Percentiles rank a stretch among this genome's conserved stretches.
phyloP scores from a whole-genome alignment of 306 rosid genomes.

The Quercus parvula region DNA sequence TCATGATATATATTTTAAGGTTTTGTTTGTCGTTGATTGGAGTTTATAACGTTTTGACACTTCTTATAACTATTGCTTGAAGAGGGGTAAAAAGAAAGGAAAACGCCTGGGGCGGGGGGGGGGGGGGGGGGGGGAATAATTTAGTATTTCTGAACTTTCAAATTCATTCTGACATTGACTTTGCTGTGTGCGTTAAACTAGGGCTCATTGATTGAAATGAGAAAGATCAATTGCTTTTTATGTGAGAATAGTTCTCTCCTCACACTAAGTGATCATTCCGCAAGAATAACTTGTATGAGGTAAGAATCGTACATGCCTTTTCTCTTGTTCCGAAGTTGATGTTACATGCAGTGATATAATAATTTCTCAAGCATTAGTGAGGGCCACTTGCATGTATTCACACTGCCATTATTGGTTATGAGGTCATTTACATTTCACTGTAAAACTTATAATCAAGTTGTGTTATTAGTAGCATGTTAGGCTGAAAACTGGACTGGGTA shows the following conservation, averaged over 20 bases:
- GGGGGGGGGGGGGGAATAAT: not conserved
- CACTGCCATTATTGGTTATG: not conserved
- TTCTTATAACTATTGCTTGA: not conserved
- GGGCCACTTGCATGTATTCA: not conserved
- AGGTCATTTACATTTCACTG: not conserved
- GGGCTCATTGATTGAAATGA: slow-evolving; percentile 49
- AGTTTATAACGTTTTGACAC: not conserved
- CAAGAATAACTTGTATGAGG: slow-evolving; percentile 88
- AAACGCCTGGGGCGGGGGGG: not conserved
- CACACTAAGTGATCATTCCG: slow-evolving; percentile 45
- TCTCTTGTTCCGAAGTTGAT: not conserved
- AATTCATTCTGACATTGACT: slow-evolving; percentile 5
- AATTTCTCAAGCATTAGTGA: not conserved
- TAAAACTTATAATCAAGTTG: not conserved
- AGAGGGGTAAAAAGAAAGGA: not conserved
- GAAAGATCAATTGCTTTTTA: slow-evolving; percentile 26
- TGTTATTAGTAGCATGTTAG: not conserved
- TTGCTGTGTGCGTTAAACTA: slow-evolving; percentile 25
- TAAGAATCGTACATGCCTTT: slow-evolving; percentile 9
- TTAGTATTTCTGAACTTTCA: not conserved
- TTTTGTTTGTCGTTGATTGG: not conserved
- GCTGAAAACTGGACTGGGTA: too few species aligned
- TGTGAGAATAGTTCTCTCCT: slow-evolving; percentile 1
- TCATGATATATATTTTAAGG: not conserved
- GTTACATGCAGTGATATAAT: not conserved